A percentile compares a stretch with the other conserved stretches of the same genome.
Evolutionary conservation across 192 early-diverging fungal species (phyloP).

Genomic region (Podila minutissima): DNA sequence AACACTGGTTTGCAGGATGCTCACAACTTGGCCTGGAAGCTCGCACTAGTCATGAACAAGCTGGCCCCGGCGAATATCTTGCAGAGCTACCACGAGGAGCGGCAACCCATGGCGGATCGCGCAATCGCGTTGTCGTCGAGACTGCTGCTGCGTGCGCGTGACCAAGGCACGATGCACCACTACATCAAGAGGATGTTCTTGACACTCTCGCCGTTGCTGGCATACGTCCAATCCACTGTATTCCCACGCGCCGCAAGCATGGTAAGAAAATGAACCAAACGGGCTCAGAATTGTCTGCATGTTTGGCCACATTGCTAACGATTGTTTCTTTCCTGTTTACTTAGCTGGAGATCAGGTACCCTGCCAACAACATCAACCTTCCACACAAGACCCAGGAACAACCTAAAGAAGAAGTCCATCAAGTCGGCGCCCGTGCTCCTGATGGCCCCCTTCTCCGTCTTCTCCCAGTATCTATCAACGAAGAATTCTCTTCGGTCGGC

Average conservation of each 20-base stretch:
- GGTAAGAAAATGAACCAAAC: too few relatives aligned
- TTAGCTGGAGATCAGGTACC: neutral
- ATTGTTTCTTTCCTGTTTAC: neutral
- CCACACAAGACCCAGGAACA: neutral
- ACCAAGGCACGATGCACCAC: too few relatives aligned
- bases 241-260: too few relatives aligned
- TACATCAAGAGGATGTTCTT: too few relatives aligned
- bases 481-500: too few relatives aligned
- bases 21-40: constrained; percentile 57
- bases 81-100: constrained; percentile 32
- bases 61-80: constrained; percentile 6
- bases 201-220: too few relatives aligned
- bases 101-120: constrained; percentile 23
- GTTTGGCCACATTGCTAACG: neutral
- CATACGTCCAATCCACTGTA: too few relatives aligned
- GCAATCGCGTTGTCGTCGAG: constrained; percentile 4
- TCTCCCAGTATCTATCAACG: too few relatives aligned
- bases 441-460: neutral
- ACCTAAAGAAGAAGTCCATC: neutral
- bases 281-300: too few relatives aligned
- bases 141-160: too few relatives aligned
- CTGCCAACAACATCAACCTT: neutral
- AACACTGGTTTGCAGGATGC: constrained; percentile 57
- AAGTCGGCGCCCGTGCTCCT: neutral
- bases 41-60: constrained; percentile 43